Evolutionary conservation across 495 filamentous ascomycete species (phyloP), one percentile per base, ranked within the genome.

Genomic region (Lepidopterella palustris): DNA sequence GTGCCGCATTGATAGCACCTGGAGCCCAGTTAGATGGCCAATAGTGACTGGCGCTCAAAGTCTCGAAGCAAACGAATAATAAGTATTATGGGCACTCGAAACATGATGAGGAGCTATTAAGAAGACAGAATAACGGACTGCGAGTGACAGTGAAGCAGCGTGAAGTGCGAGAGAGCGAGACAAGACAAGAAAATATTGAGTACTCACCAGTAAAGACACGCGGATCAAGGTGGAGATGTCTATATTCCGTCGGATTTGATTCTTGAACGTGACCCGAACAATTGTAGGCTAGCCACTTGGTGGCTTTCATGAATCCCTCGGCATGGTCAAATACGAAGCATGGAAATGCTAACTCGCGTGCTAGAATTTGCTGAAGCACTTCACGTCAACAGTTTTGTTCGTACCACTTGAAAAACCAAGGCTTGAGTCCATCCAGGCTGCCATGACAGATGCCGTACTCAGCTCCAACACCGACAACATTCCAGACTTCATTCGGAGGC

Each of bases 241-340:
- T 11, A 18, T 42, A 18, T 18, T 42, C 35, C 13, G 24, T 51
- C 2, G 59, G 52, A 18, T 45, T 35, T 13, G 24, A 13, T 53
- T 61, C 59, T 1, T 13, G 31, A n/a, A 61, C 39, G 20, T 57
- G 60, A 8, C 60, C 60, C 6, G 53, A 5, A 42, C 45, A 21
- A 25, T 59, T 59, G 57, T 59, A 59, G 11, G 26, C 57, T 15
- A 59, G 48, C 57, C 57, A 59, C 21, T 53, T 59, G 9, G 57
- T 59, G 25, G 53, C 35, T 13, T 51, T 27, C 18, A 21, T 45
- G 29, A 59, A 59, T 9, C 57, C 57, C 21, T 59, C 47, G 1
- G 48, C 45, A 29, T 52, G 21, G 21, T 52, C 21, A 26, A 59
- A 52, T 5, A 59, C 15, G 25, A 24, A 51, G 47, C 57, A 59